A percentile compares a stretch with the other conserved stretches of the same genome.
Conservation (phyloP, 352 stramenopile species). For the Phytophthora ramorum region DNA sequence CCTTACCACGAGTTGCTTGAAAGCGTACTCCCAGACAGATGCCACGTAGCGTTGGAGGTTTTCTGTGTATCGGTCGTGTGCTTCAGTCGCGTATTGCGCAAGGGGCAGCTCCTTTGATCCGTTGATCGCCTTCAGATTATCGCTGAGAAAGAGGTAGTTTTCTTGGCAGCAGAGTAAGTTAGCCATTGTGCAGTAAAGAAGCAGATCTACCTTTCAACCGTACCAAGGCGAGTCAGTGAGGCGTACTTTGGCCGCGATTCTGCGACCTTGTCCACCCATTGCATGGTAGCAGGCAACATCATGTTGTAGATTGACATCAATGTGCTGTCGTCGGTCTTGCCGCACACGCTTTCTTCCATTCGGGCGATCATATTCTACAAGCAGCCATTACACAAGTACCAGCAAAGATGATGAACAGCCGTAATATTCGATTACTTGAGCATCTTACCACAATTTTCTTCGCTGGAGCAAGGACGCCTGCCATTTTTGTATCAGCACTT, state of each 20-base stretch:
- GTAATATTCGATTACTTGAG: background rate
- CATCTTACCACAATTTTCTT: conserved; percentile 66
- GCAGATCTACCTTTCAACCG: background rate
- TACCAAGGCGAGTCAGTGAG: conserved; percentile 64
- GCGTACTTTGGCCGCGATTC: conserved; percentile 76
- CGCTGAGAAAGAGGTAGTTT: conserved; percentile 75
- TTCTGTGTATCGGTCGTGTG: conserved; percentile 48
- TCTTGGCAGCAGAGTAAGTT: conserved; percentile 34
- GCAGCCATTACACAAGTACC: no score
- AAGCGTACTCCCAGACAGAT: conserved; percentile 77
- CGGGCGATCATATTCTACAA: conserved; percentile 58
- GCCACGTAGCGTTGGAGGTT: conserved; percentile 57
- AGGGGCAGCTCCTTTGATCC: conserved; percentile 51
- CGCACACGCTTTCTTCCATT: conserved; percentile 67
- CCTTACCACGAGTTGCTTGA: conserved; percentile 65
- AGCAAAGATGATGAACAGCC: background rate
- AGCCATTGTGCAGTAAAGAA: background rate
- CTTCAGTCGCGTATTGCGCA: conserved; percentile 55
- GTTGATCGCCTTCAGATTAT: conserved; percentile 60
- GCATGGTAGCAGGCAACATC: conserved; percentile 63
- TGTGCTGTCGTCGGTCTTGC: conserved; percentile 63
- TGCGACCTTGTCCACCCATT: conserved; percentile 76
- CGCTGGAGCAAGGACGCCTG: conserved; percentile 67
- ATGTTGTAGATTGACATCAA: conserved; percentile 73
- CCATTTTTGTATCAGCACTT: conserved; percentile 75